Conservation (phyloP, 1,284 basidiomycete genomes). For the Pascua guehoae region DNA sequence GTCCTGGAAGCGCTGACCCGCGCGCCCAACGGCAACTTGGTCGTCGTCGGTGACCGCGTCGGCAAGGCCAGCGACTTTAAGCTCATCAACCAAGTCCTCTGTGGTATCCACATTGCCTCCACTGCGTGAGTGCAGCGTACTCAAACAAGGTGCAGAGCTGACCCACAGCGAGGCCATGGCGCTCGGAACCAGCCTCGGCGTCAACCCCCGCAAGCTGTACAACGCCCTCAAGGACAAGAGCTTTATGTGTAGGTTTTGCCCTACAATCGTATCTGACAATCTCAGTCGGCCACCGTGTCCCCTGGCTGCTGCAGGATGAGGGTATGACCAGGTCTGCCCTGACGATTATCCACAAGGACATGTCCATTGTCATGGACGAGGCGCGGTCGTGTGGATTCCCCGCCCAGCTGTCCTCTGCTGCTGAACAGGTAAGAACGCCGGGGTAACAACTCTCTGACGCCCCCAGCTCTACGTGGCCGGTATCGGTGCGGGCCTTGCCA, state of each 20-base stretch:
- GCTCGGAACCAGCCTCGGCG: constrained; percentile 38
- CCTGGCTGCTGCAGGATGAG: constrained; percentile 35
- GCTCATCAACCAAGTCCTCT: constrained; percentile 44
- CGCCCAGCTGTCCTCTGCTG: constrained; percentile 31
- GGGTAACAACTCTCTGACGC: too few species aligned
- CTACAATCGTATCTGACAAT: not conserved
- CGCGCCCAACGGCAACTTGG: constrained; percentile 29
- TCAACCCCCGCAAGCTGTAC: constrained; percentile 40
- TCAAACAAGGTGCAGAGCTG: not conserved
- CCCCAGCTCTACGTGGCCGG: constrained; percentile 34
- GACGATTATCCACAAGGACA: constrained; percentile 43
- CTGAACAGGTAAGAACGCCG: constrained; percentile 16
- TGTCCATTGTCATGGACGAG: constrained; percentile 43
- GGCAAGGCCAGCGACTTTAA: constrained; percentile 42
- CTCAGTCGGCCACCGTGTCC: constrained; percentile 38
- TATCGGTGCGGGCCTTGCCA: constrained; percentile 29
- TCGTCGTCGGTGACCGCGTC: constrained; percentile 30
- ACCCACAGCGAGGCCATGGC: constrained; percentile 40
- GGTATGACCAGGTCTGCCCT: constrained; percentile 37
- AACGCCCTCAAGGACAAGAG: constrained; percentile 35
- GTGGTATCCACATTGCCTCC: constrained; percentile 34
- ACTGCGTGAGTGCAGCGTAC: constrained; percentile 16
- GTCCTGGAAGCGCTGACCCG: constrained; percentile 38
- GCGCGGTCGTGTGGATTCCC: constrained; percentile 31
- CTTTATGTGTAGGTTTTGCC: constrained; percentile 44